A percentile compares a stretch with the other conserved stretches of the same genome.
phyloP scores from a whole-genome alignment of 164 flowering plant genomes.

The Annona cherimola region DNA sequence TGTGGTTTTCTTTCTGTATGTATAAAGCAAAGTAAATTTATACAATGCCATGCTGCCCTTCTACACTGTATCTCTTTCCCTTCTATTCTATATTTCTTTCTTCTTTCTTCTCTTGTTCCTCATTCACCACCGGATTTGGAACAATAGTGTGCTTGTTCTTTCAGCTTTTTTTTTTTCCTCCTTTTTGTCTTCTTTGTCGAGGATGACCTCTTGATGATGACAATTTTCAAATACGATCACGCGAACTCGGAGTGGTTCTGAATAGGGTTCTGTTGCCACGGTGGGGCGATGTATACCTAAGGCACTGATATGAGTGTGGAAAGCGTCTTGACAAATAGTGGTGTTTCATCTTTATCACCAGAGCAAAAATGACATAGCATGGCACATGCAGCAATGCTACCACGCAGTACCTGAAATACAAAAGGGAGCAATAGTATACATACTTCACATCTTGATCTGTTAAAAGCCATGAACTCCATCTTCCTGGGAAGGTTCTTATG shows the following conservation, averaged over 20 bases:
- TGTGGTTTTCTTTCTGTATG: not conserved
- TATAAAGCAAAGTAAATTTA: not conserved
- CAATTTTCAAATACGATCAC: not conserved
- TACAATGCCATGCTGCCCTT: not conserved
- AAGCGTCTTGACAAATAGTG: conserved; percentile 44
- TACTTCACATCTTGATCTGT: no score
- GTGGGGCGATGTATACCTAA: not conserved
- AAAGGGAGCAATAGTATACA: not conserved
- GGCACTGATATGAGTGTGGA: conserved; percentile 48
- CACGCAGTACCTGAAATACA: conserved; percentile 54
- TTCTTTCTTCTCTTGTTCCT: not conserved
- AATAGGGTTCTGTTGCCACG: not conserved
- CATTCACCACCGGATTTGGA: not conserved
- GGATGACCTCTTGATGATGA: not conserved
- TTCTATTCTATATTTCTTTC: not conserved
- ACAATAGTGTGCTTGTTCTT: not conserved
- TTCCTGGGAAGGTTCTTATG: no score
- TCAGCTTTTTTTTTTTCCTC: not conserved
- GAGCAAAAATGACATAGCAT: conserved; percentile 56
- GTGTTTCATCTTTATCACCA: conserved; percentile 57
- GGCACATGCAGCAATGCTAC: conserved; percentile 82
- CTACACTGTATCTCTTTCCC: not conserved
- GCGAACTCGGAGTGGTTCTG: not conserved
- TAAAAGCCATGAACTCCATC: no score
- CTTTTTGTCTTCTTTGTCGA: no score